phyloP scores from a whole-genome alignment of 352 stramenopile species.

The Pythium periplocum region DNA sequence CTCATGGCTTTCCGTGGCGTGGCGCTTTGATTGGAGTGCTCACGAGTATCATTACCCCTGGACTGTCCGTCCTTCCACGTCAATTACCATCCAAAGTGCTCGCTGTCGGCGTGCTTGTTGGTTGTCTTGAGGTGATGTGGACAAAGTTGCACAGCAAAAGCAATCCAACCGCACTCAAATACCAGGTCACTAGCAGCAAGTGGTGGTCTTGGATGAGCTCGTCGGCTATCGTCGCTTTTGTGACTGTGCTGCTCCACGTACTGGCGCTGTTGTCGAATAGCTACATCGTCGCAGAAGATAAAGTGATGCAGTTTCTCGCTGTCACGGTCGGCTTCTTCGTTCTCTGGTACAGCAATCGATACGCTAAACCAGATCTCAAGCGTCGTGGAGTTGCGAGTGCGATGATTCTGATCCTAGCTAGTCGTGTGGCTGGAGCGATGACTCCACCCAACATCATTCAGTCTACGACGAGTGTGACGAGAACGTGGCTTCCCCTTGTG shows the following conservation, averaged over 20 bases:
- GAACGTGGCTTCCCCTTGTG: slow-evolving; percentile 27
- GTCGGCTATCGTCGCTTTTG: slow-evolving; percentile 21
- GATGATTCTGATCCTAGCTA: slow-evolving; percentile 34
- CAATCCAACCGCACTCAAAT: too few species aligned
- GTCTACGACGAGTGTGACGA: slow-evolving; percentile 22
- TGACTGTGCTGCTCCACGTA: slow-evolving; percentile 53
- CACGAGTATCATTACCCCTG: too few species aligned
- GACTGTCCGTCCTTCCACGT: too few species aligned
- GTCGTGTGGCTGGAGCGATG: slow-evolving; percentile 35
- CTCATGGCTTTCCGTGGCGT: too few species aligned
- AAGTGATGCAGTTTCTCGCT: slow-evolving; percentile 67
- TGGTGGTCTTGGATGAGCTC: background rate
- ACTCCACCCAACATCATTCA: slow-evolving; percentile 74
- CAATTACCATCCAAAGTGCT: too few species aligned
- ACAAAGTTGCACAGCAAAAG: too few species aligned
- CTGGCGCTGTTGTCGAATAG: slow-evolving; percentile 78
- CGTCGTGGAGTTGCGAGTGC: slow-evolving; percentile 2
- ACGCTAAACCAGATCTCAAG: background rate
- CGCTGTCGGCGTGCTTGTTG: too few species aligned
- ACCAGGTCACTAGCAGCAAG: too few species aligned
- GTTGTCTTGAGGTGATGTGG: too few species aligned
- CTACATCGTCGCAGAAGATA: slow-evolving; percentile 76
- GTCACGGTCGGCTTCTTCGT: slow-evolving; percentile 45
- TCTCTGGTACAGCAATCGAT: slow-evolving; percentile 23
- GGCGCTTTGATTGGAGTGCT: too few species aligned